Base-by-base conservation (phyloP, 1,284 basidiomycete genomes). In the Volvariella volvacea region DNA sequence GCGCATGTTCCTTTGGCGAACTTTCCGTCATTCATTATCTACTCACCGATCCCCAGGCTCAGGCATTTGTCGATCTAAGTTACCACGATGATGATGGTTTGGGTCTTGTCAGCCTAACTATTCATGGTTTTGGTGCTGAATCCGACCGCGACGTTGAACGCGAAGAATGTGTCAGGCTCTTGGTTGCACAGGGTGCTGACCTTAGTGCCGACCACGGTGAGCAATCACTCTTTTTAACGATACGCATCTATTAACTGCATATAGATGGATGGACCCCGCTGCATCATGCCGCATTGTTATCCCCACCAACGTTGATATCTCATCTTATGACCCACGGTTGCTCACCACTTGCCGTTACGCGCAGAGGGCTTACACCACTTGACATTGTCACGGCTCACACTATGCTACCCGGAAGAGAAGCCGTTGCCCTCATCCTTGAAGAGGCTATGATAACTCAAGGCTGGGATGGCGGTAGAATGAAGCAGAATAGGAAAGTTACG, bases 251-350 rank as follows among this genome's bases (percentile, higher is more conserved):
- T 14, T 36, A 42, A 37, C 25, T 30, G 39, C 44, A 41, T 22
- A 46, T 56, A 92, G 90, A 78, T 47, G 93, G 94, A 33, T 98
- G 94, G 94, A 93, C 91, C 2, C 83, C 94, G 1, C 70, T 99
- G n/a, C 95, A 97, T 60, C 88, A 95, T 68, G 92, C 94, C 8
- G 88, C 87, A 12, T 67, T 97, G 45, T 71, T 91, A 39, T 85
- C 92, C 10, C 92, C 95, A 28, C 87, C 94, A 4, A 93, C 93
- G 1, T 71, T 98, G 14, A 81, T 97, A 28, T 91, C 92, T 0
- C 88, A 92, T 69, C 73, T 99, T 20, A 83, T 98, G 64, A 94
- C 90, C 14, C 89, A 92, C 53, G 92, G 93, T 33, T 88, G 88
- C 46, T 90, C 88, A 9, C 81, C 88, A 0, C 79, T 88, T 45